Percentiles rank a stretch among this genome's conserved stretches.
Evolutionary conservation across 192 early-diverging fungal genomes (phyloP).

Genomic region (Backusella psychrophila): DNA sequence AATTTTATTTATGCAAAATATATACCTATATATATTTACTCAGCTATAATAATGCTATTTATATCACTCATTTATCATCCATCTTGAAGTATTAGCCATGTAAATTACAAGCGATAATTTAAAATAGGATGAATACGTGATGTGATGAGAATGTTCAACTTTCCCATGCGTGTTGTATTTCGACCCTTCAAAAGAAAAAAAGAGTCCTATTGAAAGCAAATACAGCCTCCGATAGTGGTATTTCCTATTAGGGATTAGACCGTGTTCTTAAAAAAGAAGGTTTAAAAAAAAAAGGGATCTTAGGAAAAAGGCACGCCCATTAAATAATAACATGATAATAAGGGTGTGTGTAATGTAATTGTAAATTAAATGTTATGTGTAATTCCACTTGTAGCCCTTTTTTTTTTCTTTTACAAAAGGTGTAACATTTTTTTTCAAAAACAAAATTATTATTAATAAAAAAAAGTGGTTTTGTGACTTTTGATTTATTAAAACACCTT

Average conservation of each 20-base stretch:
- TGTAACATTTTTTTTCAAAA: neutral
- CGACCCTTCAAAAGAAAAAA: neutral
- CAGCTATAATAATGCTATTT: neutral
- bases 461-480: neutral
- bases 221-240: neutral
- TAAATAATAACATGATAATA: neutral
- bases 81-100: neutral
- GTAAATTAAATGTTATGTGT: neutral
- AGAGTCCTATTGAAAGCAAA: neutral
- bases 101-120: neutral
- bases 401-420: neutral
- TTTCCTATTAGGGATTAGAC: neutral
- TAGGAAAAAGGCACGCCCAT: neutral
- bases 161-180: neutral
- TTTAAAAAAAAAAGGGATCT: neutral
- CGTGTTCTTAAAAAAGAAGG: neutral
- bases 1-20: neutral
- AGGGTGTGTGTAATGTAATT: neutral
- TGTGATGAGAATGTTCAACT: neutral
- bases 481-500: neutral
- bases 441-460: neutral
- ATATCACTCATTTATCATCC: neutral
- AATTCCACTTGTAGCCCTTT: neutral
- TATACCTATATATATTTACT: neutral
- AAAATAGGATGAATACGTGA: neutral